Evolutionary conservation across 164 flowering plant genomes (phyloP), one percentile per base, ranked within the genome.

Genomic region (Piper betle): DNA sequence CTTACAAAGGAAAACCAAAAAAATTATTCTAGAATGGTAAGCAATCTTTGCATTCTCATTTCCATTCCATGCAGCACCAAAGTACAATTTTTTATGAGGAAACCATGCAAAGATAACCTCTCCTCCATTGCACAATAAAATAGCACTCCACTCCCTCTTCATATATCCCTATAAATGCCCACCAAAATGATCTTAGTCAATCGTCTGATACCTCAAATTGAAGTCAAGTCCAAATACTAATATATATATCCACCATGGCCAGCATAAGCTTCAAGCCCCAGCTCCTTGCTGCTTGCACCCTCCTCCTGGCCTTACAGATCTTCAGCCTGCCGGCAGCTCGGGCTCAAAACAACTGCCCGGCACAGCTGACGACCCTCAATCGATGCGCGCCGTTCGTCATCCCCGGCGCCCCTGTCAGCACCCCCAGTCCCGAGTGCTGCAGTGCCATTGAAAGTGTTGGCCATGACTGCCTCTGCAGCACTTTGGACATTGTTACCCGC

Each of bases 401-500:
- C 19, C 66, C 66, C 13, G 66, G 66, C 53, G 53, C 12, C 2
- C 10, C 12, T 8, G 37, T 18, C 12, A 18, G 12, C 50, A 19
- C 13, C 4, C 66, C 66, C 59, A 53, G 5, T 52, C 3, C 37
- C 2, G 37, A 39, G 59, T 63, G 66, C 59, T 63, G 66, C 59
- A 37, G 52, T 1, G 59, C 66, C 40, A 46, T 63, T 16, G 37
- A 41, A 37, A 13, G 9, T 12, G 57, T 63, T 5, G 38, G 41
- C 50, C 20, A 7, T 12, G 59, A 43, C 16, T 63, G 66, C 66
- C 50, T 63, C 39, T 63, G 66, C 59, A 55, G 52, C 39, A 63
- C 66, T 40, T 39, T 63, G 3, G 20, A 40, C 43, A 63, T 63
- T 52, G 52, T 63, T 12, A 7, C 50, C 37, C 58, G 52, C 7